Conservation (phyloP, 345 rosid genomes). For the Salix caprea region DNA sequence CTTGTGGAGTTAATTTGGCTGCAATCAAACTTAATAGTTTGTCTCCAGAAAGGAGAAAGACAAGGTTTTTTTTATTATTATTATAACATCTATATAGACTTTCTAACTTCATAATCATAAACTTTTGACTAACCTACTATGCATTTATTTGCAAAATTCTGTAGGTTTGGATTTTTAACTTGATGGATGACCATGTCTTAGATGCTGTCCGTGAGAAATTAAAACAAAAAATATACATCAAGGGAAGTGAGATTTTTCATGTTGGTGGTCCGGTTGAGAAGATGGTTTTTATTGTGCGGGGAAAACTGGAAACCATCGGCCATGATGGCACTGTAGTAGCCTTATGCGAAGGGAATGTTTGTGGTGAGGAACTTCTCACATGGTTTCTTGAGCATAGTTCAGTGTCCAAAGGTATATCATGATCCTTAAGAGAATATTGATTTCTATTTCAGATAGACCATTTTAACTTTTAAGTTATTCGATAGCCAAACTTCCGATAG, state of each 20-base stretch:
- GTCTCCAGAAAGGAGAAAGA: background rate
- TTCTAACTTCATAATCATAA: background rate
- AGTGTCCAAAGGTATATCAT: constrained; percentile 44
- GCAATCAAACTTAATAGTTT: background rate
- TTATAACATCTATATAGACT: background rate
- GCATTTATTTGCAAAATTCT: constrained; percentile 7
- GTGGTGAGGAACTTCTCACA: constrained; percentile 87
- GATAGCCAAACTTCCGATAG: background rate
- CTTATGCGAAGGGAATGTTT: constrained; percentile 67
- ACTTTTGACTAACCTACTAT: background rate
- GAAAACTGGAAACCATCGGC: constrained; percentile 65
- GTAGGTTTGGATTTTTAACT: constrained; percentile 69
- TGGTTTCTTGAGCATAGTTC: constrained; percentile 88
- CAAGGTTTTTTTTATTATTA: too few relatives aligned
- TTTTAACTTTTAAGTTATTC: background rate
- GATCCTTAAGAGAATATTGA: background rate
- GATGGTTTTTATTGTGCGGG: constrained; percentile 86
- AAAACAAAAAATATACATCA: constrained; percentile 62
- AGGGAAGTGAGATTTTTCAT: constrained; percentile 54
- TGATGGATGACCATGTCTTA: constrained; percentile 65
- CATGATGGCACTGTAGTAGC: constrained; percentile 42
- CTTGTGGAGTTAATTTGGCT: background rate
- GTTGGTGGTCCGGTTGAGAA: constrained; percentile 59
- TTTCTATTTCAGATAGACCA: background rate
- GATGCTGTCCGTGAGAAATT: constrained; percentile 74